A percentile compares a stretch with the other conserved stretches of the same genome.
phyloP scores from a whole-genome alignment of 768 basidiomycete genomes.

The Leucosporidium scottii region DNA sequence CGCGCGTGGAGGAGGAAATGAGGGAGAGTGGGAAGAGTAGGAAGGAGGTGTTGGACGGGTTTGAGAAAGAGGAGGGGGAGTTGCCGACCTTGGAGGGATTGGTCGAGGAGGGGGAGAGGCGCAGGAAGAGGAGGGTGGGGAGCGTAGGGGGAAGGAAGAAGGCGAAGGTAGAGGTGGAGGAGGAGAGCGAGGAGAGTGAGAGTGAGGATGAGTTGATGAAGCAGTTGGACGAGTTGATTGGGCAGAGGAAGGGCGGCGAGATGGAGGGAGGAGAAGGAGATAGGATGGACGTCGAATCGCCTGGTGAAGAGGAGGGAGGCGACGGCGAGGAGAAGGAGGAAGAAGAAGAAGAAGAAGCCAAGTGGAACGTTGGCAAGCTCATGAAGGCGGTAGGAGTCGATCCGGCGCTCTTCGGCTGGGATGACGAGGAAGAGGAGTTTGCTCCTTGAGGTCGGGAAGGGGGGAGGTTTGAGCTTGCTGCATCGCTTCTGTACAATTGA shows the following conservation, averaged over 20 bases:
- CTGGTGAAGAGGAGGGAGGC: neutral
- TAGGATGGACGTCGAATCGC: neutral
- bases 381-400: neutral
- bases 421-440: constrained; percentile 10
- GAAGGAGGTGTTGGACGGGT: neutral
- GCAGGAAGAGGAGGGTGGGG: too few species aligned
- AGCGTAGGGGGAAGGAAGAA: too few species aligned
- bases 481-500: too few species aligned
- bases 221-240: too few species aligned
- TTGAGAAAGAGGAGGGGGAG: neutral
- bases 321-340: neutral
- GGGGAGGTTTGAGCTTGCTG: neutral
- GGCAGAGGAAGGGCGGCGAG: neutral
- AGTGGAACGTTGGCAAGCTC: neutral
- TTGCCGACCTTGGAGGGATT: neutral
- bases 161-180: too few species aligned
- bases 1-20: too few species aligned
- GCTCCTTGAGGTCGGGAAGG: neutral
- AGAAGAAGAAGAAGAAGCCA: neutral
- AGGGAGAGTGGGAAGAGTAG: neutral
- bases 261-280: neutral
- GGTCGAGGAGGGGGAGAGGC: neutral
- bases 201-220: neutral
- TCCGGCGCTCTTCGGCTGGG: constrained; percentile 9
- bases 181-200: neutral